Evolutionary conservation across 2,329 filamentous ascomycete genomes (phyloP), one percentile per base, ranked within the genome.

Genomic region (Cordyceps javanica): DNA sequence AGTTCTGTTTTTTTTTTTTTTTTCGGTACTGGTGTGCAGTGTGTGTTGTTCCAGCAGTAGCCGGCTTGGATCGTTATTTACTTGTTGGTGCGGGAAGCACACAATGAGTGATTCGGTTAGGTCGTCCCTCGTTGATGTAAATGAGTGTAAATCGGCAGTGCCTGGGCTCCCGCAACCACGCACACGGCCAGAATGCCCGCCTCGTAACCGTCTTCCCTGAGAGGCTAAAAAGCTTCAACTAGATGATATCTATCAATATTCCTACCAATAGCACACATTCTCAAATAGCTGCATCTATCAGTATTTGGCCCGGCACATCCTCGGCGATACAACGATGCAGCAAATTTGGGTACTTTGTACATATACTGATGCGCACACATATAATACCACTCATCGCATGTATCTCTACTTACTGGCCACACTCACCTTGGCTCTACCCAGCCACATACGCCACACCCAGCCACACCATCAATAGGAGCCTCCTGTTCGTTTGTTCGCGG

Each of bases 401-500:
- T 46, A 46, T 16, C 19, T 19, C 3, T 46, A 55, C 52, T n/a
- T n/a, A n/a, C n/a, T n/a, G n/a, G n/a, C n/a, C 32, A 45, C 42
- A 48, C 23, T 25, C 36, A 30, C 26, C 16, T n/a, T n/a, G n/a
- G n/a, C n/a, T n/a, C n/a, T n/a, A n/a, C n/a, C 28, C 28, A 48
- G 55, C 55, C 55, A 57, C 38, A 42, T 36, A 9, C 19, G 34
- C 49, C 23, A 45, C 42, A 45, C 11, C 42, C 9, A 54, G 52
- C 55, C 26, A 54, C 41, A 54, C 52, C 16, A 46, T 23, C 50
- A 21, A 44, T 28, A 54, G 51, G 39, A 28, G 34, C 53, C 53
- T 56, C 55, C 55, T 57, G 45, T 41, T 51, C 55, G 55, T 57
- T 55, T 55, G 53, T 55, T 46, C 55, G 55, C 55, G 55, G 55